Evolutionary conservation across 495 filamentous ascomycete species (phyloP).

Genomic region (Astrocystis sublimbata): DNA sequence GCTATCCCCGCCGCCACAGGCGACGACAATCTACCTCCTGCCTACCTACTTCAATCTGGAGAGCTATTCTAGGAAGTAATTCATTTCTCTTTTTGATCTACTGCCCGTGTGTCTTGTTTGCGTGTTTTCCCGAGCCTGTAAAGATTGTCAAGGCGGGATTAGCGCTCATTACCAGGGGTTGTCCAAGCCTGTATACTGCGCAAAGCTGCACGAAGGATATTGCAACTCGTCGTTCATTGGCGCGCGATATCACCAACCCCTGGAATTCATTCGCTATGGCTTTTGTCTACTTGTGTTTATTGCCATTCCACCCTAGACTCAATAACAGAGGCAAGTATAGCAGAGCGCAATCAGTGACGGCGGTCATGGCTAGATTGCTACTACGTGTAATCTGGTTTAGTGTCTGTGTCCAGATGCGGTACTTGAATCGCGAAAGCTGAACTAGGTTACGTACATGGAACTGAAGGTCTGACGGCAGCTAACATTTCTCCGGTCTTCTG

Average conservation of each 20-base stretch:
- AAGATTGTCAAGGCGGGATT: neutral
- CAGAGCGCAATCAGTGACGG: too few species aligned
- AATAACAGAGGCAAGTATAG: too few species aligned
- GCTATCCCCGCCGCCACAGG: slow-evolving; percentile 12
- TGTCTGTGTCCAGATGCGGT: too few species aligned
- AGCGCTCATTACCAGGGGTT: neutral
- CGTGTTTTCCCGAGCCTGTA: too few species aligned
- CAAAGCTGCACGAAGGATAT: neutral
- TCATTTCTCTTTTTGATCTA: neutral
- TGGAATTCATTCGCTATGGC: neutral
- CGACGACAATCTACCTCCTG: neutral
- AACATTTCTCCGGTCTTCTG: too few species aligned
- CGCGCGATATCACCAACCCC: neutral
- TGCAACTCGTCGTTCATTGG: neutral
- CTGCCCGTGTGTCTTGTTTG: too few species aligned
- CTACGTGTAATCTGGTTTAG: too few species aligned
- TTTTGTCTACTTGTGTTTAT: neutral
- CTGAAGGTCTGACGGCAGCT: too few species aligned
- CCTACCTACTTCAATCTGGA: neutral
- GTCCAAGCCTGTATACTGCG: neutral
- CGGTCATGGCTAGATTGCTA: too few species aligned
- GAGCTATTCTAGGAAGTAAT: neutral
- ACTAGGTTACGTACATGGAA: too few species aligned
- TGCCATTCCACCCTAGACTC: too few species aligned
- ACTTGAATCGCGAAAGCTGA: too few species aligned